These are phyloP conservation scores for Rhizopogon hawkerae DNA, from an alignment of 1,284 basidiomycete species.

Conservation along the genomic window DNA sequence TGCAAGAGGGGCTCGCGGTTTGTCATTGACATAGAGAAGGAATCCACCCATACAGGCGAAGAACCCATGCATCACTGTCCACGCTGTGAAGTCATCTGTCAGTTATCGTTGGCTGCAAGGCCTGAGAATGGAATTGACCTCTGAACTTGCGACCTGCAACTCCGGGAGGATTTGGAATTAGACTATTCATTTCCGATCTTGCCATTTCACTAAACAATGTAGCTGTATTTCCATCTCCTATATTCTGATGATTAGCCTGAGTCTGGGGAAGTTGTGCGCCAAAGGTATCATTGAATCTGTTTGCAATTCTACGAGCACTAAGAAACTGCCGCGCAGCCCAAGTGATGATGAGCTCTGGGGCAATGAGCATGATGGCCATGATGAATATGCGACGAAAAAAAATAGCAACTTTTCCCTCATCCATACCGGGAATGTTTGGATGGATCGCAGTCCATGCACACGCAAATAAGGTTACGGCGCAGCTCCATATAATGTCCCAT, in stretches of 20 bases:
- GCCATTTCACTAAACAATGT: no score
- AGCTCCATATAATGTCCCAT: constrained; percentile 21
- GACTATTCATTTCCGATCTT: no score
- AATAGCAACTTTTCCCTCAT: not conserved
- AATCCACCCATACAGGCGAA: constrained; percentile 25
- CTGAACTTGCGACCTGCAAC: no score
- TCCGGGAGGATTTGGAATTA: no score
- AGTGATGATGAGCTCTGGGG: constrained; percentile 17
- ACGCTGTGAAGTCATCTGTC: not conserved
- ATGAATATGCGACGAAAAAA: constrained; percentile 8
- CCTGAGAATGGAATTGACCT: no score
- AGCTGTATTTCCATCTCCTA: no score
- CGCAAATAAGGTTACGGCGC: constrained; percentile 21
- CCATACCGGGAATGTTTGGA: constrained; percentile 18
- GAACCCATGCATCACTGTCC: constrained; percentile 20
- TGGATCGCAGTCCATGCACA: constrained; percentile 27
- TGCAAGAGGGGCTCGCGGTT: not conserved
- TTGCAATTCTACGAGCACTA: constrained; percentile 6
- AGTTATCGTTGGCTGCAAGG: no score
- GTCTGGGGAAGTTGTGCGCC: no score
- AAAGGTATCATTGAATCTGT: not conserved
- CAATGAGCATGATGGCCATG: constrained; percentile 14
- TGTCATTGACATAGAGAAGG: constrained; percentile 8
- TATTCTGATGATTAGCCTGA: no score
- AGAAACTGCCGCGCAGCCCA: constrained; percentile 20